Evolutionary conservation across 306 rosid genomes (phyloP).

Genomic region (Trifolium repens): DNA sequence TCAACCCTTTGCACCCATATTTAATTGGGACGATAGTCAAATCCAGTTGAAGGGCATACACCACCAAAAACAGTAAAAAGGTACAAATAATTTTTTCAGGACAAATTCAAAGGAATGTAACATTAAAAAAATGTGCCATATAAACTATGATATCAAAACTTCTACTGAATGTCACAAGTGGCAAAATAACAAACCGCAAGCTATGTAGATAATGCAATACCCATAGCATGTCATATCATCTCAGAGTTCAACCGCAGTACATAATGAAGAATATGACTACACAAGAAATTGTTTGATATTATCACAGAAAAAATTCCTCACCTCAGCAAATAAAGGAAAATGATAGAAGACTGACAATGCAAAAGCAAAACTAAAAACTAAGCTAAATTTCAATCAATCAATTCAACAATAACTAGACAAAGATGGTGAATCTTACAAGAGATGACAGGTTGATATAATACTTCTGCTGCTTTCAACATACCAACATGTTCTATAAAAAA

Average conservation of each 20-base stretch:
- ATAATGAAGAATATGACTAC: not conserved
- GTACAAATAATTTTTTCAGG: not conserved
- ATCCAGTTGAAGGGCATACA: not conserved
- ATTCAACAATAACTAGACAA: slow-evolving; percentile 35
- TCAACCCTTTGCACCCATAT: not conserved
- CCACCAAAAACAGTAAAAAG: not conserved
- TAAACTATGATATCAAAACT: not conserved
- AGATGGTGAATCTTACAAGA: slow-evolving; percentile 33
- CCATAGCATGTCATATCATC: slow-evolving; percentile 26
- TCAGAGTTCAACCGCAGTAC: slow-evolving; percentile 25
- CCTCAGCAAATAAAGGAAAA: slow-evolving; percentile 39
- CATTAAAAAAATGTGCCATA: slow-evolving; percentile 11
- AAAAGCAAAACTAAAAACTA: slow-evolving; percentile 39
- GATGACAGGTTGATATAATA: slow-evolving; percentile 6
- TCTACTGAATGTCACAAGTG: slow-evolving; percentile 4
- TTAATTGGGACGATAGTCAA: not conserved
- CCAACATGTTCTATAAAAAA: not conserved
- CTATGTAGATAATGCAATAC: slow-evolving; percentile 34
- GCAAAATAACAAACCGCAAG: slow-evolving; percentile 26
- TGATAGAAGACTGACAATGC: slow-evolving; percentile 46
- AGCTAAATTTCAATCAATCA: slow-evolving; percentile 38
- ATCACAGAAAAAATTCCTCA: slow-evolving; percentile 37
- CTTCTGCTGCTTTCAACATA: slow-evolving; percentile 24
- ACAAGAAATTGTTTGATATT: slow-evolving; percentile 24
- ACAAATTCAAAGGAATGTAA: not conserved